Percentiles rank a stretch among this genome's conserved stretches.
Conservation (phyloP, 179 eudicot species). For the Amaranthus tricolor region DNA sequence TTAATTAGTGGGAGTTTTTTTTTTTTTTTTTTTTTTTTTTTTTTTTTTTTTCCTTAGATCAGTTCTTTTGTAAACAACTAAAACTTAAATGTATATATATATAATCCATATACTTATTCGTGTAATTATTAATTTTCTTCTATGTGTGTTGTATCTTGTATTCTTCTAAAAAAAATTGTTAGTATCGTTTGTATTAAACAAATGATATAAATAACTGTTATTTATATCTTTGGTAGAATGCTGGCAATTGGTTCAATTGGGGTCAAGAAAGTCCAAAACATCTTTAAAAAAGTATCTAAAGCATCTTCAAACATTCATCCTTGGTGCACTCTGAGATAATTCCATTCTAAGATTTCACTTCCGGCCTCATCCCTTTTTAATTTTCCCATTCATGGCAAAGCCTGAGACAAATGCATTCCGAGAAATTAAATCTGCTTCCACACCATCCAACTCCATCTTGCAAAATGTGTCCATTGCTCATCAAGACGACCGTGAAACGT, state of each 20-base stretch:
- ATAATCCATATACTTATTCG: too few relatives aligned
- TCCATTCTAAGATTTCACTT: conserved; percentile 50
- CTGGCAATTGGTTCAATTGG: conserved; percentile 47
- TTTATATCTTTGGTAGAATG: too few relatives aligned
- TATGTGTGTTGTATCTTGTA: too few relatives aligned
- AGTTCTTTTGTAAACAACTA: too few relatives aligned
- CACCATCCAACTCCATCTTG: conserved; percentile 45
- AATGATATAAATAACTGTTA: too few relatives aligned
- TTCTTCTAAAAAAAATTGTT: too few relatives aligned
- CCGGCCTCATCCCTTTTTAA: conserved; percentile 35
- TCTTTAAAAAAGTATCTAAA: conserved; percentile 36
- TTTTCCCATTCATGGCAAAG: conserved; percentile 45
- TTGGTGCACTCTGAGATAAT: conserved; percentile 52
- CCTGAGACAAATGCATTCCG: conserved; percentile 55
- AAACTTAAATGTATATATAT: too few relatives aligned
- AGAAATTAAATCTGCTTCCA: conserved; percentile 45
- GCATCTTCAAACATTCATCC: conserved; percentile 40
- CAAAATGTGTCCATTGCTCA: conserved; percentile 40
- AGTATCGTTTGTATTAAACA: too few relatives aligned
- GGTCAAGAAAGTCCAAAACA: conserved; percentile 30
- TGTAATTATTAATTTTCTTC: too few relatives aligned
- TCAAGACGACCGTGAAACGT: conserved; percentile 35
- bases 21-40: too few relatives aligned
- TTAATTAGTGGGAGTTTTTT: too few relatives aligned
- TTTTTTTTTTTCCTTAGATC: too few relatives aligned